Percentiles rank a stretch among this genome's conserved stretches.
Conservation (phyloP, 2,329 filamentous ascomycete species). For the Xylariomycetidae sp. region DNA sequence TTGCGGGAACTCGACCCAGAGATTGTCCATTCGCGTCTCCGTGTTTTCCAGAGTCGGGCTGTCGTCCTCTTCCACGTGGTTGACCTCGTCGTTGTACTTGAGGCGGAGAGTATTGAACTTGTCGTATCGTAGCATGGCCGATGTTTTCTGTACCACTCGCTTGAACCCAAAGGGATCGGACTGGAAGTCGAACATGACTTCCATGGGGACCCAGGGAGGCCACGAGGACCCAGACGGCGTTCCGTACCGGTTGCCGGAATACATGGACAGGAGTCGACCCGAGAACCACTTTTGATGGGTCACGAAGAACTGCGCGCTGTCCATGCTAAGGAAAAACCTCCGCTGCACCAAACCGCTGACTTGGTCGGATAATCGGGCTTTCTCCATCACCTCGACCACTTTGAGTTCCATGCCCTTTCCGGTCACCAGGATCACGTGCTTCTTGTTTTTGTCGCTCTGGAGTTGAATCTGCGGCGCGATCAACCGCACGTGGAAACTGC, state of each 20-base stretch:
- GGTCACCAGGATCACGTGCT: conserved; percentile 92
- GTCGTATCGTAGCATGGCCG: conserved; percentile 88
- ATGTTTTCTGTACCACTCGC: conserved; percentile 93
- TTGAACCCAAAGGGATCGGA: conserved; percentile 96
- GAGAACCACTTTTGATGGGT: conserved; percentile 88
- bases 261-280: conserved; percentile 80
- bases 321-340: conserved; percentile 90
- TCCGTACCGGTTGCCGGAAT: conserved; percentile 90
- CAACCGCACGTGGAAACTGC: conserved; percentile 88
- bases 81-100: conserved; percentile 94
- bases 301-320: conserved; percentile 97
- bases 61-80: conserved; percentile 53
- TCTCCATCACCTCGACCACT: conserved; percentile 97
- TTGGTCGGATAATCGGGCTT: conserved; percentile 81
- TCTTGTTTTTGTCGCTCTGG: conserved; percentile 96
- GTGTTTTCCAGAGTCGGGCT: conserved; percentile 46
- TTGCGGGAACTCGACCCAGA: conserved; percentile 95
- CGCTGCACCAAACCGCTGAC: conserved; percentile 94
- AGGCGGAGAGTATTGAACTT: conserved; percentile 96
- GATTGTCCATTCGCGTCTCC: conserved; percentile 85
- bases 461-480: conserved; percentile 97
- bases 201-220: conserved; percentile 97
- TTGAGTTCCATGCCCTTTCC: conserved; percentile 98
- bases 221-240: conserved; percentile 78
- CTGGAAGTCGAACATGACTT: conserved; percentile 97